These are phyloP conservation scores for Chlorophyllum brunneum DNA, from an alignment of 768 basidiomycete genomes.

Conservation along the genomic window DNA sequence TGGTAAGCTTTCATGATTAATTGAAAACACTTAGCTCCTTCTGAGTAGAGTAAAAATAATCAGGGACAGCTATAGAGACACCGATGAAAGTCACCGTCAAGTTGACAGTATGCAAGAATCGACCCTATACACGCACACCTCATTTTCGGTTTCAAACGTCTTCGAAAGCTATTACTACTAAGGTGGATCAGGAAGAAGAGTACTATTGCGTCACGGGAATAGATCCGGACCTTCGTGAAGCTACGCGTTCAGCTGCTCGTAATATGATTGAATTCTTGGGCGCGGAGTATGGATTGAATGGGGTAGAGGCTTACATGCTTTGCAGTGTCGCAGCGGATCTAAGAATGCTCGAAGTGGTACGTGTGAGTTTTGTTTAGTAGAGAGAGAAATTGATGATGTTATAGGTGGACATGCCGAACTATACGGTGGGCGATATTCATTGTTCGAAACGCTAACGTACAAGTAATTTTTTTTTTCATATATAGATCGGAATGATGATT, in stretches of 20 bases:
- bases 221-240: constrained; percentile 50
- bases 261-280: constrained; percentile 53
- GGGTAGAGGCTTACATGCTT: constrained; percentile 27
- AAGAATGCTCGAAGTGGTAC: constrained; percentile 62
- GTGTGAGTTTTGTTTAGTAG: constrained; percentile 20
- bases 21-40: not conserved
- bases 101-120: constrained; percentile 53
- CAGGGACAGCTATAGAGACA: constrained; percentile 64
- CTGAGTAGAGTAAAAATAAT: not conserved
- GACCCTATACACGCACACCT: constrained; percentile 53
- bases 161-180: constrained; percentile 16
- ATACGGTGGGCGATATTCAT: constrained; percentile 38
- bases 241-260: constrained; percentile 51
- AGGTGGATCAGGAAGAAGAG: constrained; percentile 22
- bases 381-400: not conserved
- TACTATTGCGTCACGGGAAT: constrained; percentile 60
- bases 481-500: constrained; percentile 55
- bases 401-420: constrained; percentile 66
- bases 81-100: constrained; percentile 53
- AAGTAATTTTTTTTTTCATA: no score
- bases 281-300: constrained; percentile 23
- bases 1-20: constrained; percentile 32
- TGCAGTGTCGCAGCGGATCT: constrained; percentile 49
- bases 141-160: constrained; percentile 48
- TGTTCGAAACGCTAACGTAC: not conserved